A percentile compares a stretch with the other conserved stretches of the same genome.
Evolutionary conservation across 768 basidiomycete genomes (phyloP).

Genomic region (Suillus variegatus): DNA sequence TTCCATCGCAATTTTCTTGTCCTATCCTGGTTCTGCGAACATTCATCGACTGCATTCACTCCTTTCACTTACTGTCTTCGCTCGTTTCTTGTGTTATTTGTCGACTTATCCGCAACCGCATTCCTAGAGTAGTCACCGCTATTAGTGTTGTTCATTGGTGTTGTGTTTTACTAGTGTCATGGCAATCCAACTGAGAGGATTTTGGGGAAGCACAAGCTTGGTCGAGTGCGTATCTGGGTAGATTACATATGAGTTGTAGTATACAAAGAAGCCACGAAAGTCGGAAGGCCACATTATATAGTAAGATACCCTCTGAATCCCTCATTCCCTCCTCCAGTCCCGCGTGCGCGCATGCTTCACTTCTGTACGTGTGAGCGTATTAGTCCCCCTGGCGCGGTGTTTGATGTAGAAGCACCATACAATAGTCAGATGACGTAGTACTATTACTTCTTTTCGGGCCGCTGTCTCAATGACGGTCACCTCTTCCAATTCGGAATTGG

Average conservation of each 20-base stretch:
- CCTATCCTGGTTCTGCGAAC: slow-evolving; percentile 9
- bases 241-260: neutral
- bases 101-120: slow-evolving; percentile 26
- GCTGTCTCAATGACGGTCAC: neutral
- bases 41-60: slow-evolving; percentile 6
- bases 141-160: slow-evolving; percentile 24
- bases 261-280: neutral
- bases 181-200: neutral
- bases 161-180: slow-evolving; percentile 18
- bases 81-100: slow-evolving; percentile 29
- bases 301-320: neutral
- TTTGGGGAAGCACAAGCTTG: neutral
- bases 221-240: neutral
- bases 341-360: neutral
- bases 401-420: too few species aligned
- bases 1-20: slow-evolving; percentile 15
- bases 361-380: neutral
- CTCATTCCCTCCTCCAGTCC: neutral
- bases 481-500: neutral
- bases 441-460: too few species aligned
- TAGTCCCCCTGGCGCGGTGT: neutral
- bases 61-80: slow-evolving; percentile 23
- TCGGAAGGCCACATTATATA: neutral
- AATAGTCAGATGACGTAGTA: too few species aligned
- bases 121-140: slow-evolving; percentile 12